phyloP scores from a whole-genome alignment of 2,329 filamentous ascomycete genomes.

The Nectriaceae sp. region DNA sequence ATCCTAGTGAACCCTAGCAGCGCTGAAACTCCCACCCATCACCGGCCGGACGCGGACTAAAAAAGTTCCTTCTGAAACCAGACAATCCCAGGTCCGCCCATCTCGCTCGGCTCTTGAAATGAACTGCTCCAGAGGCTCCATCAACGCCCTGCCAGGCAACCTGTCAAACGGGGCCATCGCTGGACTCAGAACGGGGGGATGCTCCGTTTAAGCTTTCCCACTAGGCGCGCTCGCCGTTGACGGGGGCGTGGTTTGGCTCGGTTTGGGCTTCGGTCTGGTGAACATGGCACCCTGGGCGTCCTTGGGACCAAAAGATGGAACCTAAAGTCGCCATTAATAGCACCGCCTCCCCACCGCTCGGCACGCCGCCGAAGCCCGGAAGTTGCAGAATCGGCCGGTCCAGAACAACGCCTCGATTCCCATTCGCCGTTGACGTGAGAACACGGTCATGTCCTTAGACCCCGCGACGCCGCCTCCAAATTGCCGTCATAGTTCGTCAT shows the following conservation, averaged over 20 bases:
- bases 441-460: neutral
- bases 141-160: neutral
- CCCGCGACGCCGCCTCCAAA: neutral
- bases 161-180: neutral
- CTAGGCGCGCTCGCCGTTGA: conserved; percentile 9
- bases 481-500: too few species aligned
- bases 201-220: conserved; percentile 24
- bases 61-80: neutral
- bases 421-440: neutral
- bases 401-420: conserved; percentile 14
- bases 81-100: neutral
- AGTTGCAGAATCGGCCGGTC: conserved; percentile 18
- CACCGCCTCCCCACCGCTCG: conserved; percentile 13
- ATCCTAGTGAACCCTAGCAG: neutral
- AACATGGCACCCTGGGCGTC: too few species aligned
- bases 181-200: neutral
- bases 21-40: neutral
- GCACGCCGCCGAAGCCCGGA: conserved; percentile 14
- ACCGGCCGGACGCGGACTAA: neutral
- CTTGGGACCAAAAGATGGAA: neutral
- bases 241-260: too few species aligned
- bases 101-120: neutral
- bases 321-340: conserved; percentile 21
- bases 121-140: neutral
- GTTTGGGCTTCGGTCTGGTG: too few species aligned